These are phyloP conservation scores for Ustilago nuda DNA, from an alignment of 1,284 basidiomycete genomes.

Conservation along the genomic window DNA sequence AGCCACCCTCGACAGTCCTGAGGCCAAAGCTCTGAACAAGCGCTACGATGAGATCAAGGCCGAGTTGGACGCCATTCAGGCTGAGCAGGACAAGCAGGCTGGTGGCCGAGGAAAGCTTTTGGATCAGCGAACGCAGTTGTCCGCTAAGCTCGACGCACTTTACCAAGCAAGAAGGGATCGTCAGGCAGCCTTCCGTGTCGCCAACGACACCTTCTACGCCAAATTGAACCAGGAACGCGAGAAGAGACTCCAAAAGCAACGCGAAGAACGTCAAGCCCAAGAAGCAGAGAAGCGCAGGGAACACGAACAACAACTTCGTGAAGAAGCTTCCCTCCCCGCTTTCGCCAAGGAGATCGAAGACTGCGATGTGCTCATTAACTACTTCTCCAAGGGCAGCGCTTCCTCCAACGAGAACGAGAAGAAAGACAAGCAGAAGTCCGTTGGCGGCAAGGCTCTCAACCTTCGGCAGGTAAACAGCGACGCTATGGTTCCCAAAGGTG, in stretches of 20 bases:
- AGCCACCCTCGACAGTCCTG: slow-evolving; percentile 89
- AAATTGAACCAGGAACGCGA: slow-evolving; percentile 65
- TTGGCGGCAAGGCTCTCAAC: slow-evolving; percentile 78
- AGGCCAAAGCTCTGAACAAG: slow-evolving; percentile 83
- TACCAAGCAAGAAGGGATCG: slow-evolving; percentile 82
- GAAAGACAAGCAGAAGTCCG: slow-evolving; percentile 66
- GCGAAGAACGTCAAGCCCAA: slow-evolving; percentile 83
- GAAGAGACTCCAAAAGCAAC: slow-evolving; percentile 79
- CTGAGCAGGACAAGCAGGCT: slow-evolving; percentile 85
- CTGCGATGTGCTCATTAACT: slow-evolving; percentile 91
- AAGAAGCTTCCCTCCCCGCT: slow-evolving; percentile 90
- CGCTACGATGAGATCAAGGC: slow-evolving; percentile 84
- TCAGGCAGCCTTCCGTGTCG: slow-evolving; percentile 60
- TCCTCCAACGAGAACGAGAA: slow-evolving; percentile 35
- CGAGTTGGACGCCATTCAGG: slow-evolving; percentile 87
- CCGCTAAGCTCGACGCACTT: slow-evolving; percentile 74
- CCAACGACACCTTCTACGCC: slow-evolving; percentile 64
- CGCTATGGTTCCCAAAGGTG: slow-evolving; percentile 74
- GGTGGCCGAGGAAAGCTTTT: slow-evolving; percentile 85
- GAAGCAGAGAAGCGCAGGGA: slow-evolving; percentile 87
- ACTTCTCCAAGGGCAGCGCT: slow-evolving; percentile 74
- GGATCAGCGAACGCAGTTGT: slow-evolving; percentile 84
- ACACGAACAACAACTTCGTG: slow-evolving; percentile 82
- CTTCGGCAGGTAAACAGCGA: slow-evolving; percentile 83
- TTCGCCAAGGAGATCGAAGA: slow-evolving; percentile 96